Base-by-base conservation (phyloP, 441 rosid genomes). In the Corymbia calophylla region DNA sequence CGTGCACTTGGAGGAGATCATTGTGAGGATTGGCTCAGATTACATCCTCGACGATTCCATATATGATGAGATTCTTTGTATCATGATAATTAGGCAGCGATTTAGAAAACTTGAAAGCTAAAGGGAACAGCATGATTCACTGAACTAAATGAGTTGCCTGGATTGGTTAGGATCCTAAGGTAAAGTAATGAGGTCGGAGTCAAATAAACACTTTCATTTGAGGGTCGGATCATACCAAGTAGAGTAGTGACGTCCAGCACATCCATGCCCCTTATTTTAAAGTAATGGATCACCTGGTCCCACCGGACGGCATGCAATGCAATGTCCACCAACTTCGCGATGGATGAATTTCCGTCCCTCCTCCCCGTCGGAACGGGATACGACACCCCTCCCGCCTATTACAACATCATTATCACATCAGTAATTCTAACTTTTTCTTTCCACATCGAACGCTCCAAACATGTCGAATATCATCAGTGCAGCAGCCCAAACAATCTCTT, bases 371-470 rank as follows among this genome's bases (percentile, higher is more conserved):
- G 91, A 31, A 97, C 93, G 6, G 97, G 98, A 91, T 95, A 97
- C 47, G 95, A 93, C 39, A 95, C 97, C 89, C 95, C 98, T 80
- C 98, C 98, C 53, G 95, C 97, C 97, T 95, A 94, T 90, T 27
- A 12, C 31, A 60, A 7, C 66, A 0, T 60, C 31, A 60, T 27
- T 60, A 27, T 27, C 8, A 8, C 11, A 27, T 60, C 0, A 12
- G 16, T 27, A 12, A 60, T 60, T 60, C 66, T 60, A 27, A 12
- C 11, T 60, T 60, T 60, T 4, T 58, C 3, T 55, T 9, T 55
- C 66, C 31, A 11, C 14, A 27, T 27, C 13, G 0, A 60, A 60
- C 8, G 16, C 66, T 60, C 29, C 2, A 60, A 2, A 16, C 31
- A 60, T 60, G 66, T 60, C 66, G 31, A n/a, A 7, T 13, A 64